Base-by-base conservation (phyloP, 768 basidiomycete species). In the Collybiopsis luxurians region DNA sequence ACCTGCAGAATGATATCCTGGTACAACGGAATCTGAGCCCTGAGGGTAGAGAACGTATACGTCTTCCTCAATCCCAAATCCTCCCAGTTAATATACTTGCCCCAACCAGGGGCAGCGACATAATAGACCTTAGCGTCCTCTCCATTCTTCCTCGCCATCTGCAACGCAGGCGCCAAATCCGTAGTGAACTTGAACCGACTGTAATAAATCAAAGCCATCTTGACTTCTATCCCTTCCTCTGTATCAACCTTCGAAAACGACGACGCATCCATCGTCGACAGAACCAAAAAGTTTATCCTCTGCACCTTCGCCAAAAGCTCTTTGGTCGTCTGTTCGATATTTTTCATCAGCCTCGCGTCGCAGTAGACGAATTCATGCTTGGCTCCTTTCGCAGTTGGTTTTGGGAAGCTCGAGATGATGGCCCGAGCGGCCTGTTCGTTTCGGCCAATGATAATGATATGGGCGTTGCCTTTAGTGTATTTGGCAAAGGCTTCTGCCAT, bases 71-170 rank as follows among this genome's bases (percentile, higher is more conserved):
- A 59, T 7, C 66, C 70, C 15, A 75, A 61, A 47, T 74, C 70
- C 12, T 69, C 57, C 27, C 68, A 44, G 56, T 71, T 63, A 13
- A 75, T 62, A 1, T 59, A 43, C 4, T 60, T 61, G 3, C 71
- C 70, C 2, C 50, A 31, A 0, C 66, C 68, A 0, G 71, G 67
- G 2, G 61, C 66, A 19, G 71, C 66, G 1, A 75, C 59, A 3
- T 69, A 64, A 58, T 71, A 55, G 15, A 69, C 71, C 53, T 69
- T 70, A 31, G 71, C 74, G 49, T 74, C 73, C 56, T 75, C 68
- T 11, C 69, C 70, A 4, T 63, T 64, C 2, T 67, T 70, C 30
- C 59, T 63, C 23, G 72, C 72, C 38, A 64, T 69, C 31, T 56
- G 59, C 28, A 75, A 61, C 2, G 63, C 45, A 1, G 70, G 71